A percentile compares a stretch with the other conserved stretches of the same genome.
Evolutionary conservation across 2,329 filamentous ascomycete species (phyloP).

Genomic region (Clonostachys byssicola): DNA sequence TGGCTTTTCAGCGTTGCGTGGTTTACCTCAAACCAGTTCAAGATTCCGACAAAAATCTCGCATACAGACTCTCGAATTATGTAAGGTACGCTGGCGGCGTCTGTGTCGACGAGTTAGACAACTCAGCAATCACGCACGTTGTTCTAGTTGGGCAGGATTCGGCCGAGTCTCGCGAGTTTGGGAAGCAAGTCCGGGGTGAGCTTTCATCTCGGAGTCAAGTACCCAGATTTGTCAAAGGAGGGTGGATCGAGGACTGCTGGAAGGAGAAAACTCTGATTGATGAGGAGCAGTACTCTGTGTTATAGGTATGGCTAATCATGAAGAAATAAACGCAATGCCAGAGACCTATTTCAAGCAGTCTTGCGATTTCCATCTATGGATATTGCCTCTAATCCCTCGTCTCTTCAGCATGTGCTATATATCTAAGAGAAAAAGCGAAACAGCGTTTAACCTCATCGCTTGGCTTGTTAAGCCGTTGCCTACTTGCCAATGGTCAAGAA

Average conservation of each 20-base stretch:
- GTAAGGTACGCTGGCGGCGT: conserved; percentile 67
- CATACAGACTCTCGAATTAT: conserved; percentile 46
- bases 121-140: conserved; percentile 65
- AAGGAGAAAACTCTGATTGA: conserved; percentile 72
- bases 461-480: background rate
- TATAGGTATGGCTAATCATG: conserved; percentile 1
- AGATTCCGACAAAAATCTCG: conserved; percentile 20
- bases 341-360: no score
- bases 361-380: no score
- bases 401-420: background rate
- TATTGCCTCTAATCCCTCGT: no score
- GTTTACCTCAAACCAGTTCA: conserved; percentile 31
- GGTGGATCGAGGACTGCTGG: conserved; percentile 83
- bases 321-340: no score
- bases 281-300: conserved; percentile 59
- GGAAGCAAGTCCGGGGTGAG: conserved; percentile 36
- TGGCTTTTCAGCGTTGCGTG: conserved; percentile 45
- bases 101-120: conserved; percentile 44
- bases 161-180: conserved; percentile 25
- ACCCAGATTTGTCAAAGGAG: conserved; percentile 63
- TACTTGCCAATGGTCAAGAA: conserved; percentile 87
- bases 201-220: conserved; percentile 39
- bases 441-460: background rate
- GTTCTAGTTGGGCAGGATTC: conserved; percentile 44
- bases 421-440: background rate